Evolutionary conservation across 495 filamentous ascomycete species (phyloP).

Genomic region (Niebla homalea): DNA sequence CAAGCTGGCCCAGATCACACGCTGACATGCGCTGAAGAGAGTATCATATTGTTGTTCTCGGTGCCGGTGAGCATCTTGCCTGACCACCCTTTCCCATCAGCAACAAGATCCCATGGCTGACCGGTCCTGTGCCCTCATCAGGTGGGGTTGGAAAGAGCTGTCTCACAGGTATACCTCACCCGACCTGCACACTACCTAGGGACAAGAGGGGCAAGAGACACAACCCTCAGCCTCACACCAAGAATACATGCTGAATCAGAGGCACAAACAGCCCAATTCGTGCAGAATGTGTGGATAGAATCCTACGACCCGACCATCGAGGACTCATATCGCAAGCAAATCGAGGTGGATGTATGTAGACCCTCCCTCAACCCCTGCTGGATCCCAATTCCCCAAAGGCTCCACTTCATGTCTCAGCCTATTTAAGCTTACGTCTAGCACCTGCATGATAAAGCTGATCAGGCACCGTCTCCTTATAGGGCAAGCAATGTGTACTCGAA

Average conservation of each 20-base stretch:
- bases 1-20: neutral
- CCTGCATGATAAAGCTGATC: constrained; percentile 6
- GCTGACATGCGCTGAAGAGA: constrained; percentile 40
- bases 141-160: constrained; percentile 97
- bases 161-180: constrained; percentile 64
- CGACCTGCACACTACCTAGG: neutral
- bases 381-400: constrained; percentile 1
- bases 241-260: constrained; percentile 4
- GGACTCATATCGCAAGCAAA: constrained; percentile 90
- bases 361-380: constrained; percentile 3
- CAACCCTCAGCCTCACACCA: neutral
- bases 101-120: constrained; percentile 3
- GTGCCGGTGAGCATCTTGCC: constrained; percentile 54
- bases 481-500: constrained; percentile 89
- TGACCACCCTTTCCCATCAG: neutral
- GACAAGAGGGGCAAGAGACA: too few species aligned
- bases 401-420: neutral
- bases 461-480: constrained; percentile 34
- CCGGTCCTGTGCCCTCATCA: constrained; percentile 24
- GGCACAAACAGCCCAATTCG: constrained; percentile 70
- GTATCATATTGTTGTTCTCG: constrained; percentile 86
- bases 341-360: constrained; percentile 80
- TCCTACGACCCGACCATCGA: constrained; percentile 98
- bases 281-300: constrained; percentile 98
- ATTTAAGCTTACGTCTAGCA: constrained; percentile 16